phyloP scores from a whole-genome alignment of 202 grass and related monocot species.

The Bolboschoenoplectus hybrid region DNA sequence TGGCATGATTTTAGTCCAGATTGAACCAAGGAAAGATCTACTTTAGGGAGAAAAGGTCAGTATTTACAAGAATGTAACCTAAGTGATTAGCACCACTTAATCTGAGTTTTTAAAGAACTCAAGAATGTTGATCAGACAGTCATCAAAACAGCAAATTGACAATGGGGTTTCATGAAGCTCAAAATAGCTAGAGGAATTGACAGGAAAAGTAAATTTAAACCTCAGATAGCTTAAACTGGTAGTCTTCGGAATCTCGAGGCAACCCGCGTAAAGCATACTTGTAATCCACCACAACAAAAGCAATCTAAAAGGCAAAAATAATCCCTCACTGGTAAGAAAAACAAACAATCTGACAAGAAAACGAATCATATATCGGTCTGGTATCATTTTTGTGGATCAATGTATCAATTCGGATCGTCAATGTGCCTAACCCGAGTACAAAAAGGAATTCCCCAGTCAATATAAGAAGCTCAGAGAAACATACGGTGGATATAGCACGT shows the following conservation, averaged over 20 bases:
- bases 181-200: background rate
- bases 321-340: background rate
- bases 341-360: background rate
- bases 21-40: background rate
- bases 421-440: background rate
- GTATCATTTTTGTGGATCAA: background rate
- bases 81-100: background rate
- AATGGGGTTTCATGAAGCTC: background rate
- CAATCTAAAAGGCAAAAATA: slow-evolving; percentile 58
- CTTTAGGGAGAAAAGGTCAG: background rate
- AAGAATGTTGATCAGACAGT: background rate
- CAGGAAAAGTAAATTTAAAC: slow-evolving; percentile 33
- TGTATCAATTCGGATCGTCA: background rate
- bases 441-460: background rate
- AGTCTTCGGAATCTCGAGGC: slow-evolving; percentile 51
- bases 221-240: slow-evolving; percentile 74
- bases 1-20: background rate
- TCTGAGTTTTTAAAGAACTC: background rate
- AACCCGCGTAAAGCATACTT: slow-evolving; percentile 66
- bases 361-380: background rate
- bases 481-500: slow-evolving; percentile 68
- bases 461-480: background rate
- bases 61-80: background rate
- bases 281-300: slow-evolving; percentile 74
- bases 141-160: background rate